Conservation (phyloP, 2,329 filamentous ascomycete species). For the Leptographium radiaticola region DNA sequence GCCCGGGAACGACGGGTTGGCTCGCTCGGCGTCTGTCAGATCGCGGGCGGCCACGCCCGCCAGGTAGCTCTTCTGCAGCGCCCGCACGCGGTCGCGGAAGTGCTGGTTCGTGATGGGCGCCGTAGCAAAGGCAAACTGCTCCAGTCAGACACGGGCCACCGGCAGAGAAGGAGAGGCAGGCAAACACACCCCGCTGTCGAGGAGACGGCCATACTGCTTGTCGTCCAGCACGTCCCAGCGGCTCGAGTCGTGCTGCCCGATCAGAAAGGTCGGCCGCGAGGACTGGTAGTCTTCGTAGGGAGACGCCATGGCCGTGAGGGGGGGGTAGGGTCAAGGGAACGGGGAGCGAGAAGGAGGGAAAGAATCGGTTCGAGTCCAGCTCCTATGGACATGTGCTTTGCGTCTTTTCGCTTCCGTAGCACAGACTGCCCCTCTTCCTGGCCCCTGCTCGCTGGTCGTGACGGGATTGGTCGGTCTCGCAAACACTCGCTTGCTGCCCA, state of each 20-base stretch:
- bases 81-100: slow-evolving; percentile 57
- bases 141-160: not conserved
- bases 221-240: slow-evolving; percentile 48
- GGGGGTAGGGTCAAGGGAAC: not conserved
- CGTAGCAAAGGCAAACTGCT: slow-evolving; percentile 66
- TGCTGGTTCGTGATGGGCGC: slow-evolving; percentile 62
- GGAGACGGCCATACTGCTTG: slow-evolving; percentile 50
- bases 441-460: too few relatives aligned
- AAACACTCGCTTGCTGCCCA: too few relatives aligned
- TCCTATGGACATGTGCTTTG: too few relatives aligned
- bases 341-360: not conserved
- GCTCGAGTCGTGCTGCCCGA: slow-evolving; percentile 61
- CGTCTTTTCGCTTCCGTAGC: not conserved
- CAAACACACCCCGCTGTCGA: slow-evolving; percentile 47
- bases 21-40: slow-evolving; percentile 23
- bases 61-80: slow-evolving; percentile 44
- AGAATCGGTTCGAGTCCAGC: too few relatives aligned
- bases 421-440: not conserved
- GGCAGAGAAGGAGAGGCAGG: not conserved
- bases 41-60: slow-evolving; percentile 24
- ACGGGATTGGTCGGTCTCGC: too few relatives aligned
- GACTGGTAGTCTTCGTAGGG: slow-evolving; percentile 16
- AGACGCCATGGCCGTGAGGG: not conserved
- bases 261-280: slow-evolving; percentile 40
- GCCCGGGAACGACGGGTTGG: slow-evolving; percentile 34